Evolutionary conservation across 768 basidiomycete species (phyloP).

Genomic region (Melanogaster broomeanus): DNA sequence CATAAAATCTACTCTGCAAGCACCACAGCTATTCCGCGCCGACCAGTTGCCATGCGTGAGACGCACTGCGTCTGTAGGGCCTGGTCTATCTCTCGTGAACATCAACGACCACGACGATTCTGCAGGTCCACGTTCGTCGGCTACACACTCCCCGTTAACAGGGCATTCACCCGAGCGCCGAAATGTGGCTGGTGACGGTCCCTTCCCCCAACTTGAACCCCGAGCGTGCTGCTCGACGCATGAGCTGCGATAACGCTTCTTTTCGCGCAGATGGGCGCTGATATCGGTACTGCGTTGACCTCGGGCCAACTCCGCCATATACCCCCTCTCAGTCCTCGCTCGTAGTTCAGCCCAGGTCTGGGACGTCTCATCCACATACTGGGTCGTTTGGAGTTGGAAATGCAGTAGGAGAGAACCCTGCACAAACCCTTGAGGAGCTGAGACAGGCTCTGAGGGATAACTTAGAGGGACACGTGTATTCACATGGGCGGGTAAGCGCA

Average conservation of each 20-base stretch:
- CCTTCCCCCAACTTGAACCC: neutral
- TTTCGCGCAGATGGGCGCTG: neutral
- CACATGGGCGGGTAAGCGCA: neutral
- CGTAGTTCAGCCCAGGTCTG: neutral
- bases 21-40: slow-evolving; percentile 75
- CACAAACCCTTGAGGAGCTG: slow-evolving; percentile 22
- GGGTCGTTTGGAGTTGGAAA: neutral
- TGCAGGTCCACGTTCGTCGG: neutral
- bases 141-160: slow-evolving; percentile 1
- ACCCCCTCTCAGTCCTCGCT: slow-evolving; percentile 1
- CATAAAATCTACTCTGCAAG: slow-evolving; percentile 71
- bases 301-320: slow-evolving; percentile 31
- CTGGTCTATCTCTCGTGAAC: slow-evolving; percentile 12
- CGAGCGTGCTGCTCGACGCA: neutral
- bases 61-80: slow-evolving; percentile 24
- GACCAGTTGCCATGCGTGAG: slow-evolving; percentile 37
- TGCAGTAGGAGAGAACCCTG: slow-evolving; percentile 5
- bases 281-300: slow-evolving; percentile 5
- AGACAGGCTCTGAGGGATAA: slow-evolving; percentile 15
- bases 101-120: slow-evolving; percentile 1
- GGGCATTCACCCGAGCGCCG: slow-evolving; percentile 4
- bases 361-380: neutral
- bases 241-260: neutral
- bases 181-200: slow-evolving; percentile 1
- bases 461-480: slow-evolving; percentile 1